These are phyloP conservation scores for Colletotrichum sp. DNA, from an alignment of 2,329 filamentous ascomycete genomes.

Conservation along the genomic window DNA sequence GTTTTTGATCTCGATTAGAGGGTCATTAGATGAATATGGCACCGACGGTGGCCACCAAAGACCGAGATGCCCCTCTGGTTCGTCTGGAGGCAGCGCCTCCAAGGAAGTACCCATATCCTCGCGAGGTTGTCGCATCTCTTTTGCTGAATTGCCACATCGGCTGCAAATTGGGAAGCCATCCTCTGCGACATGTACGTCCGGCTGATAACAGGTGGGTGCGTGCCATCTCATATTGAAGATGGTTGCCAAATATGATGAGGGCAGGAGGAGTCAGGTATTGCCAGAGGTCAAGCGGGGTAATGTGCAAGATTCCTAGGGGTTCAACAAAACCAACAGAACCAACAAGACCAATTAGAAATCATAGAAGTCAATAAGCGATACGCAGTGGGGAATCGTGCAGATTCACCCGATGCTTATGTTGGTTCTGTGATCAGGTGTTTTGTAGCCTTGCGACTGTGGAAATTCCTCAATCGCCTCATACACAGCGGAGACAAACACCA, in stretches of 20 bases:
- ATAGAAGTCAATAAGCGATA: neutral
- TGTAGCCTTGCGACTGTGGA: neutral
- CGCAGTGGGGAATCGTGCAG: neutral
- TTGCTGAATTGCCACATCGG: neutral
- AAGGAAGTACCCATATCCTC: neutral
- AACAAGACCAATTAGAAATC: neutral
- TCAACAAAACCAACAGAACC: neutral
- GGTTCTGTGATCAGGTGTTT: neutral
- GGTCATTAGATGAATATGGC: no score
- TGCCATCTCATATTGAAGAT: neutral
- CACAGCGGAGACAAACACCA: neutral
- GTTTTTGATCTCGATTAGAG: no score
- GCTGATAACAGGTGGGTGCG: neutral
- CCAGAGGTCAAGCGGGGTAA: neutral
- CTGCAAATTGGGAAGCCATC: neutral
- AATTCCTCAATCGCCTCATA: neutral
- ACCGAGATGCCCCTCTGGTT: neutral
- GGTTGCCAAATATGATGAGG: neutral
- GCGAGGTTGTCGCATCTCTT: neutral
- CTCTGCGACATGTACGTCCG: neutral
- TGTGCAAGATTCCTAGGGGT: neutral
- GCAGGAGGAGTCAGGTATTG: neutral
- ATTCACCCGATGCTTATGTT: neutral
- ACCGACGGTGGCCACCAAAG: neutral
- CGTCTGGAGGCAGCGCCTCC: neutral